Conservation (phyloP, 257 asterid species). For the Gardenia jasminoides region DNA sequence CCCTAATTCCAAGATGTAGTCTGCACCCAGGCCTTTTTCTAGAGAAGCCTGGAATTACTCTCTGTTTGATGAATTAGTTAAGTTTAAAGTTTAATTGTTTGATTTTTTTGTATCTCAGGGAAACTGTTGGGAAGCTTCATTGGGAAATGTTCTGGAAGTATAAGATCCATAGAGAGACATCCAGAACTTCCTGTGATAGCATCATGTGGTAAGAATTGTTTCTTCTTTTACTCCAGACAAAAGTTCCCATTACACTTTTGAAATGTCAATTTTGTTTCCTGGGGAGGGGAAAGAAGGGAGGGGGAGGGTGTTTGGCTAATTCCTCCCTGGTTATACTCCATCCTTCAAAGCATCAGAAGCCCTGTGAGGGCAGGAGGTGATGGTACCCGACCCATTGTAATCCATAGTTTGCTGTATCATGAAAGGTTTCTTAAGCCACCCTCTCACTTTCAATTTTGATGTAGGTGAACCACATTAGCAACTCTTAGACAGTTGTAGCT, state of each 20-base stretch:
- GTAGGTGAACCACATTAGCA: neutral
- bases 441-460: neutral
- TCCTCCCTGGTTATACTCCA: neutral
- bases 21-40: neutral
- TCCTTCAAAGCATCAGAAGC: neutral
- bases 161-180: constrained; percentile 83
- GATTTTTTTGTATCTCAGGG: constrained; percentile 43
- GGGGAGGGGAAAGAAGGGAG: too few relatives aligned
- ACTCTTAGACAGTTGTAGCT: neutral
- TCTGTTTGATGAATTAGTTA: neutral
- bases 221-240: neutral
- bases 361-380: too few relatives aligned
- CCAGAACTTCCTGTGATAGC: constrained; percentile 80
- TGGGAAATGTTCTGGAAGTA: constrained; percentile 93
- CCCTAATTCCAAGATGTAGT: neutral
- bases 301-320: neutral
- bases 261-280: too few relatives aligned
- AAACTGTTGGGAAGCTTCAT: constrained; percentile 80
- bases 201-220: constrained; percentile 72
- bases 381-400: neutral
- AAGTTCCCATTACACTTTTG: neutral
- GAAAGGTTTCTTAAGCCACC: neutral
- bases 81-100: neutral
- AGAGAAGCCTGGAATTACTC: neutral
- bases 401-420: neutral